These are phyloP conservation scores for Rhizopogon vesiculosus DNA, from an alignment of 768 basidiomycete genomes.

Conservation along the genomic window DNA sequence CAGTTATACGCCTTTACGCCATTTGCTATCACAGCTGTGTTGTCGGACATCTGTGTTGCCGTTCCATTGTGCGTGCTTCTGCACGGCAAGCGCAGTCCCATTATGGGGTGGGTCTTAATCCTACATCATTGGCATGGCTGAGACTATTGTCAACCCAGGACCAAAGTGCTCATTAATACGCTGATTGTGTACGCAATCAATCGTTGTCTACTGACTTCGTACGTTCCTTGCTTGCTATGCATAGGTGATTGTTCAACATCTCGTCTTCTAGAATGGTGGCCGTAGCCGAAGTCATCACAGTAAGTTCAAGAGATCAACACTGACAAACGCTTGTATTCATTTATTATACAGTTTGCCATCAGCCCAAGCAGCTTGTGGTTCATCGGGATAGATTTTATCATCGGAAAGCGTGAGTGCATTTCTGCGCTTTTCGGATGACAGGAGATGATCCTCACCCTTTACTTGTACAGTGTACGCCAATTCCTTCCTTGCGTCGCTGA, in stretches of 20 bases:
- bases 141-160: conserved; percentile 22
- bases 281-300: conserved; percentile 16
- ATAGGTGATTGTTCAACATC: background rate
- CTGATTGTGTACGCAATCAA: conserved; percentile 48
- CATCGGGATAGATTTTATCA: conserved; percentile 43
- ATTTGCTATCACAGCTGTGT: conserved; percentile 39
- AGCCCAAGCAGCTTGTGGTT: conserved; percentile 41
- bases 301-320: conserved; percentile 1
- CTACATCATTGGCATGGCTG: background rate
- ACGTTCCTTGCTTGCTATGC: conserved; percentile 9
- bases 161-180: conserved; percentile 35
- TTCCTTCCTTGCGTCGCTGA: conserved; percentile 39
- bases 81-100: conserved; percentile 32
- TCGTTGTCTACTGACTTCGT: conserved; percentile 46
- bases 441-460: background rate
- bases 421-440: background rate
- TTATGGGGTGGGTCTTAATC: conserved; percentile 23
- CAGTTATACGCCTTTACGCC: conserved; percentile 38
- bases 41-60: conserved; percentile 43
- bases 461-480: conserved; percentile 36
- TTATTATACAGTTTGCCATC: conserved; percentile 28
- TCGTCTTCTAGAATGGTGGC: conserved; percentile 11
- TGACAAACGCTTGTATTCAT: background rate
- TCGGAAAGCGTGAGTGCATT: conserved; percentile 37
- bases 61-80: conserved; percentile 36